Evolutionary conservation across 2,329 filamentous ascomycete species (phyloP).

Genomic region (Exophiala lecanii-corni): DNA sequence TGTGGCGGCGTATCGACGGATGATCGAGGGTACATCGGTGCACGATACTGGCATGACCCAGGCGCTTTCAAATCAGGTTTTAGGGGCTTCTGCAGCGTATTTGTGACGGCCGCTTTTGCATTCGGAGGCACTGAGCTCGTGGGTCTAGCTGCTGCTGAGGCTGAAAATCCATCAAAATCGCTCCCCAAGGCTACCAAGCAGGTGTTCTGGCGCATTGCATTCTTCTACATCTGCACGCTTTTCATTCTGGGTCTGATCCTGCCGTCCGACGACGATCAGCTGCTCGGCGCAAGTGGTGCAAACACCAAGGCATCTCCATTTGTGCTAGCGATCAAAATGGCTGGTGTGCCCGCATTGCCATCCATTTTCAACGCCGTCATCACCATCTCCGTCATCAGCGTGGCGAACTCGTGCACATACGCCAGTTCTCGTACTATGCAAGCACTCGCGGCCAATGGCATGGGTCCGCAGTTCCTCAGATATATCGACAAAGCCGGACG

Average conservation of each 20-base stretch:
- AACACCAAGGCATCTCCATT: conserved; percentile 80
- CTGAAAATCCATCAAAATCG: conserved; percentile 58
- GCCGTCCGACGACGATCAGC: conserved; percentile 55
- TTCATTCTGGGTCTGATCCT: conserved; percentile 78
- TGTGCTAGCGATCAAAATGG: conserved; percentile 84
- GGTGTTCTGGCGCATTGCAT: conserved; percentile 86
- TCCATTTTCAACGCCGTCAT: conserved; percentile 93
- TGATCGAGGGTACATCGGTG: conserved; percentile 70
- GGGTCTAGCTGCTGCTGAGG: conserved; percentile 57
- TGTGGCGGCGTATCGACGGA: conserved; percentile 67
- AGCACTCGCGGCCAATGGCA: conserved; percentile 79
- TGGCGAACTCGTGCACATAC: conserved; percentile 88
- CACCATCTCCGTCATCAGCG: conserved; percentile 80
- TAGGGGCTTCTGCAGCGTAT: conserved; percentile 58
- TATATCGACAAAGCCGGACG: conserved; percentile 82
- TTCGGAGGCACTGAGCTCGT: conserved; percentile 61
- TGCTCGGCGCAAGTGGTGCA: conserved; percentile 57
- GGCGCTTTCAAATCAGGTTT: conserved; percentile 68
- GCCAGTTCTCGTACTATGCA: conserved; percentile 86
- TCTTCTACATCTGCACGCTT: conserved; percentile 84
- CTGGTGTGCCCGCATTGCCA: conserved; percentile 73
- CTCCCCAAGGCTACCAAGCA: conserved; percentile 85
- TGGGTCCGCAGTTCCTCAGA: conserved; percentile 69
- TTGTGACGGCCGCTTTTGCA: conserved; percentile 60
- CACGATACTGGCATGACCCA: conserved; percentile 68